A percentile compares a stretch with the other conserved stretches of the same genome.
Evolutionary conservation across 805 yeast genomes (phyloP).

Genomic region (Lachancea mirantina): DNA sequence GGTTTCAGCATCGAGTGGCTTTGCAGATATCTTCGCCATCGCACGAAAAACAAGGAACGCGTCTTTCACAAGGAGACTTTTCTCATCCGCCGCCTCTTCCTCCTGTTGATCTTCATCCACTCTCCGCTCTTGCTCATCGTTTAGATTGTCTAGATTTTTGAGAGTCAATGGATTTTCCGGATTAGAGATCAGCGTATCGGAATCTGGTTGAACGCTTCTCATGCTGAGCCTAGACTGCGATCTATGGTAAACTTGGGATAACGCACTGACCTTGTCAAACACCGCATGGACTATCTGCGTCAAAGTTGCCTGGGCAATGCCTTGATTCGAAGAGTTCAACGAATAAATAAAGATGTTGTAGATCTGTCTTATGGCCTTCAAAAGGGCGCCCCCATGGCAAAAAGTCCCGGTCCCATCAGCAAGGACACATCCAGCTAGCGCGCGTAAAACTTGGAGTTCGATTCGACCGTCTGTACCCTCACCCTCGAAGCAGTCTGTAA

Average conservation of each 20-base stretch:
- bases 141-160: conserved; percentile 49
- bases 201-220: conserved; percentile 10
- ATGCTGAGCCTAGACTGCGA: conserved; percentile 12
- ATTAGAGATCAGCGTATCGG: background rate
- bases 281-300: conserved; percentile 84
- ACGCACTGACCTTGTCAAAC: conserved; percentile 59
- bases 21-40: conserved; percentile 87
- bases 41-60: conserved; percentile 91
- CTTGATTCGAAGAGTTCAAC: conserved; percentile 74
- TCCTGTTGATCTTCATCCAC: conserved; percentile 42
- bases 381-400: conserved; percentile 77
- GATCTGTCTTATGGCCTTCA: conserved; percentile 88
- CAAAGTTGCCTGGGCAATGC: conserved; percentile 89
- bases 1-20: conserved; percentile 68
- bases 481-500: conserved; percentile 79
- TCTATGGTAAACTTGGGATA: conserved; percentile 10
- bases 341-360: conserved; percentile 89
- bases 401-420: conserved; percentile 67
- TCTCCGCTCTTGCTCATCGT: conserved; percentile 49
- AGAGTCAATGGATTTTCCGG: conserved; percentile 42
- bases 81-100: conserved; percentile 39
- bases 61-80: conserved; percentile 72
- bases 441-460: conserved; percentile 89
- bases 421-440: conserved; percentile 79
- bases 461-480: conserved; percentile 86